phyloP scores from a whole-genome alignment of 192 early-diverging fungal genomes.

The Backusella australiensis region DNA sequence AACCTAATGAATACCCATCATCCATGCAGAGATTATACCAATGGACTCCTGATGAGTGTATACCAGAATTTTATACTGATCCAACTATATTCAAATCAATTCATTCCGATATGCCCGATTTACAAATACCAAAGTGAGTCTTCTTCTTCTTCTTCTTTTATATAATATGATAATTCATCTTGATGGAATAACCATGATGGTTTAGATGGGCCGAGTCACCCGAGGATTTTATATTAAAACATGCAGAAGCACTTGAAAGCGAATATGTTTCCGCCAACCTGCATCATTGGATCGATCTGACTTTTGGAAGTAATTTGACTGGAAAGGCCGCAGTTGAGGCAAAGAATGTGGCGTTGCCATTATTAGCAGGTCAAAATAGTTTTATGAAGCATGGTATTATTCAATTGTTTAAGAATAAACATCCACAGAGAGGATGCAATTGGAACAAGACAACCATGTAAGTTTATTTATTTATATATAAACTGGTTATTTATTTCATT shows the following conservation, averaged over 20 bases:
- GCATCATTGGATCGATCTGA: conserved; percentile 88
- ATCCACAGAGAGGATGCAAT: conserved; percentile 59
- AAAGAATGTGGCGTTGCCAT: conserved; percentile 70
- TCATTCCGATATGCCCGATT: conserved; percentile 61
- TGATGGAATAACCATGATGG: not conserved
- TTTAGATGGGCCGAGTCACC: conserved; percentile 67
- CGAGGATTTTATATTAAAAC: conserved; percentile 81
- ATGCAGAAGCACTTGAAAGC: conserved; percentile 72
- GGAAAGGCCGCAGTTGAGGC: conserved; percentile 73
- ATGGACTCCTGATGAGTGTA: conserved; percentile 76
- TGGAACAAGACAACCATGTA: conserved; percentile 45
- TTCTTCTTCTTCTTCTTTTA: not conserved
- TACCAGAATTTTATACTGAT: conserved; percentile 71
- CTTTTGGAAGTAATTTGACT: conserved; percentile 82
- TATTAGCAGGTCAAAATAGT: conserved; percentile 81
- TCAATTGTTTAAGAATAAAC: conserved; percentile 84
- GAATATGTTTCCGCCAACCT: conserved; percentile 75
- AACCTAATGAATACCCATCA: conserved; percentile 65
- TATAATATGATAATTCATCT: too few species aligned
- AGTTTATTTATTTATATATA: not conserved
- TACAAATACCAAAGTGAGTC: conserved; percentile 42
- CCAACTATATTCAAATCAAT: conserved; percentile 61
- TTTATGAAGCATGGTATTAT: conserved; percentile 69
- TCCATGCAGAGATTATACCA: conserved; percentile 61
- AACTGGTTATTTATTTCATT: not conserved